Percentiles rank a stretch among this genome's conserved stretches.
These are phyloP conservation scores for Saprolegnia diclina DNA, from an alignment of 352 stramenopile species.

Conservation along the genomic window DNA sequence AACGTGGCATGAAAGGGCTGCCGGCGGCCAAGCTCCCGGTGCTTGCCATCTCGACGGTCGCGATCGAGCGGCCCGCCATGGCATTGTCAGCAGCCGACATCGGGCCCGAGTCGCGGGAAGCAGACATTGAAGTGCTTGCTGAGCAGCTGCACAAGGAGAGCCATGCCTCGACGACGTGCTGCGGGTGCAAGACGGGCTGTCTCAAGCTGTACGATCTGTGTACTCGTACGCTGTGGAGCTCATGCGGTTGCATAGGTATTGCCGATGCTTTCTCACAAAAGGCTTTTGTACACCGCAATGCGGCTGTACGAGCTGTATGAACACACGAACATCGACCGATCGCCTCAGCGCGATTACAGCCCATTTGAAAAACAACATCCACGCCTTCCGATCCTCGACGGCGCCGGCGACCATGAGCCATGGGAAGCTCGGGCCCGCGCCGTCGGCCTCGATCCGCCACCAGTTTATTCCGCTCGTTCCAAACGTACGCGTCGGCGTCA, in stretches of 20 bases:
- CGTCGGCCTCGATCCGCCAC: background rate
- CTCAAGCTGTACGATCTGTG: constrained; percentile 60
- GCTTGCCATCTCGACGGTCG: constrained; percentile 6
- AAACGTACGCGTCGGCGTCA: constrained; percentile 14
- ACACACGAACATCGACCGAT: constrained; percentile 46
- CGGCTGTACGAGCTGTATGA: constrained; percentile 68
- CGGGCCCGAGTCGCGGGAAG: constrained; percentile 41
- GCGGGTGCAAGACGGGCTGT: constrained; percentile 79
- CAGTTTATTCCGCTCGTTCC: constrained; percentile 19
- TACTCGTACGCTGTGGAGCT: background rate
- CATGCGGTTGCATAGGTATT: constrained; percentile 41
- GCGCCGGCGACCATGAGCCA: background rate
- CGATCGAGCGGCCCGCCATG: background rate
- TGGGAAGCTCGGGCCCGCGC: background rate
- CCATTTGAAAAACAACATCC: constrained; percentile 68
- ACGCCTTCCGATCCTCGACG: constrained; percentile 41
- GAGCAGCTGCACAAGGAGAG: constrained; percentile 69
- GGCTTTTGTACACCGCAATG: constrained; percentile 73
- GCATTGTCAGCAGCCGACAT: constrained; percentile 17
- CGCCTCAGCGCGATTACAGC: constrained; percentile 69
- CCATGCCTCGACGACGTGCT: constrained; percentile 64
- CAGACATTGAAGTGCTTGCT: constrained; percentile 47
- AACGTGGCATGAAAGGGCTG: constrained; percentile 27
- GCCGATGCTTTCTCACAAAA: constrained; percentile 73
- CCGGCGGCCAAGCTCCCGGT: background rate